Evolutionary conservation across 139 green algal genomes (phyloP).

Genomic region (Closterium sp.): DNA sequence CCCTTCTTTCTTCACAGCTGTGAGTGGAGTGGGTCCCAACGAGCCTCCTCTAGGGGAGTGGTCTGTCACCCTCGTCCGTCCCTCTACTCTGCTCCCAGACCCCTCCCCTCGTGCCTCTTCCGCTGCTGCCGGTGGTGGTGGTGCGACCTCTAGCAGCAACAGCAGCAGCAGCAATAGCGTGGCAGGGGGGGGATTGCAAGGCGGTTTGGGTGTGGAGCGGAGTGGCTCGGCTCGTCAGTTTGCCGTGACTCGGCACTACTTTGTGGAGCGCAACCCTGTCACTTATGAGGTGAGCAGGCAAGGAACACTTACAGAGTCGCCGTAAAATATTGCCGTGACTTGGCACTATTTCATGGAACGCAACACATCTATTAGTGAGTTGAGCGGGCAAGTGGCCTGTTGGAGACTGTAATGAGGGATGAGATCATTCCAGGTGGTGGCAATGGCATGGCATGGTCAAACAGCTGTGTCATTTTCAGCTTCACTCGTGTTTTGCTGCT

Average conservation of each 20-base stretch:
- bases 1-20: neutral
- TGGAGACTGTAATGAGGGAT: too few relatives aligned
- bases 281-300: conserved; percentile 46
- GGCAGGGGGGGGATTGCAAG: neutral
- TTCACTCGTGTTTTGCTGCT: too few relatives aligned
- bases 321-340: too few relatives aligned
- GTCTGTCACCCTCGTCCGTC: neutral
- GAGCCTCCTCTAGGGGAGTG: neutral
- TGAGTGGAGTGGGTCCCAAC: neutral
- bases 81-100: neutral
- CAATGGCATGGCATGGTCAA: too few relatives aligned
- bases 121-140: neutral
- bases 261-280: conserved; percentile 32
- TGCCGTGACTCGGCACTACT: conserved; percentile 24
- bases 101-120: neutral
- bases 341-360: too few relatives aligned
- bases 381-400: too few relatives aligned
- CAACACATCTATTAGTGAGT: too few relatives aligned
- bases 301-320: conserved; percentile 24
- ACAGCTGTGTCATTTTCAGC: too few relatives aligned
- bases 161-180: neutral
- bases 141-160: neutral
- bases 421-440: too few relatives aligned
- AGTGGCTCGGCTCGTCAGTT: conserved; percentile 23
- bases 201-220: neutral